These are phyloP conservation scores for Chiua virens DNA, from an alignment of 768 basidiomycete genomes.

Conservation along the genomic window DNA sequence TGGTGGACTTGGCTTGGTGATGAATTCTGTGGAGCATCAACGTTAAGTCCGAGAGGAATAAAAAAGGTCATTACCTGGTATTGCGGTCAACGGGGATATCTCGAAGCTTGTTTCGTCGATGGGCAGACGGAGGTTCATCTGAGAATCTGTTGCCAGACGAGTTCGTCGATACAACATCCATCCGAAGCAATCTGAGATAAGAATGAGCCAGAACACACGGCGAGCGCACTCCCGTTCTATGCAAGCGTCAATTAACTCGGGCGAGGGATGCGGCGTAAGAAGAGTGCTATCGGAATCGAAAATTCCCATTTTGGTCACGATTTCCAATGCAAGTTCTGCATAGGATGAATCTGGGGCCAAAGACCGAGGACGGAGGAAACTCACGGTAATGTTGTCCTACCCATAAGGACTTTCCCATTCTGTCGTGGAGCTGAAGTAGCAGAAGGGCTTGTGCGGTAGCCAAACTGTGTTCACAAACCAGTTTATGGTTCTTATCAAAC, in stretches of 20 bases:
- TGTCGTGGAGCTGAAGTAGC: constrained; percentile 68
- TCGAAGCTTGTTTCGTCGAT: constrained; percentile 83
- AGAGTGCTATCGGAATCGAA: constrained; percentile 62
- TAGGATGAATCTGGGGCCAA: constrained; percentile 10
- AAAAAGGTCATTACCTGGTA: constrained; percentile 28
- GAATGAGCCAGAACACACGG: constrained; percentile 79
- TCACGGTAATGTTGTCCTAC: constrained; percentile 31
- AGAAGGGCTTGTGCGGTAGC: constrained; percentile 76
- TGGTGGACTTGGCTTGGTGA: constrained; percentile 61
- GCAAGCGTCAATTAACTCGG: constrained; percentile 57
- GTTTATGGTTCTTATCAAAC: constrained; percentile 64
- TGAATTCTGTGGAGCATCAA: constrained; percentile 51
- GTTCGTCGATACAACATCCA: constrained; percentile 38
- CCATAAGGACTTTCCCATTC: constrained; percentile 40
- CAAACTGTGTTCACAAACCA: constrained; percentile 62
- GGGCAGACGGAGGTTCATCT: constrained; percentile 66
- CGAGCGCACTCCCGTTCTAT: constrained; percentile 80
- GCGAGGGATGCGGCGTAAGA: constrained; percentile 56
- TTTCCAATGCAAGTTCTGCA: constrained; percentile 61
- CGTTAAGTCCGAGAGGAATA: background rate
- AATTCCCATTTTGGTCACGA: constrained; percentile 66
- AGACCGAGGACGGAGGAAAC: constrained; percentile 7
- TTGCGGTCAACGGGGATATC: constrained; percentile 47
- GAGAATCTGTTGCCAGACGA: constrained; percentile 38
- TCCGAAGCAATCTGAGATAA: constrained; percentile 53